These are phyloP conservation scores for Oryza longistaminata DNA, from an alignment of 176 grass and related monocot genomes.

Conservation along the genomic window DNA sequence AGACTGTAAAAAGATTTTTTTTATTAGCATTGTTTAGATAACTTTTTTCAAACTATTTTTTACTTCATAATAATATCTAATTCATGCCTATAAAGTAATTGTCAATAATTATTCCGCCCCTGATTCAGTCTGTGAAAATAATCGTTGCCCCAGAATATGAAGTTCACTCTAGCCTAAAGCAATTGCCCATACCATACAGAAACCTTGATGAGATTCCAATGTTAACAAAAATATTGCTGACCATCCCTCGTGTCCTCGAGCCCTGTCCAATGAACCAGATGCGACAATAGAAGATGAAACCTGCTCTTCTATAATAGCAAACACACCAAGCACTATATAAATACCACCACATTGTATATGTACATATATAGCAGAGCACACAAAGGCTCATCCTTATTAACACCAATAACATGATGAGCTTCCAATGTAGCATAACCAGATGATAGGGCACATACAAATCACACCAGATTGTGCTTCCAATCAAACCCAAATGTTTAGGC, in stretches of 20 bases:
- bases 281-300: background rate
- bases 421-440: conserved; percentile 28
- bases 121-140: no score
- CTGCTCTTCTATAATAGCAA: conserved; percentile 3
- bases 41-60: no score
- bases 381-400: conserved; percentile 42
- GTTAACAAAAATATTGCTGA: no score
- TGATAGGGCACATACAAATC: conserved; percentile 23
- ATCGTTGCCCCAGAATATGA: no score
- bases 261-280: background rate
- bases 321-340: conserved; percentile 20
- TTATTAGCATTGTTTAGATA: no score
- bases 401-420: conserved; percentile 24
- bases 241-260: background rate
- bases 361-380: conserved; percentile 41
- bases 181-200: no score
- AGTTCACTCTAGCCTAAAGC: no score
- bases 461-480: background rate
- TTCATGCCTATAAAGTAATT: no score
- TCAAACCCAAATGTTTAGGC: conserved; percentile 39
- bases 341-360: conserved; percentile 30
- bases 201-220: no score
- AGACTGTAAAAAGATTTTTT: no score
- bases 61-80: no score
- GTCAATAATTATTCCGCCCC: no score